phyloP scores from a whole-genome alignment of 352 stramenopile species.

The Phytophthora pisi region DNA sequence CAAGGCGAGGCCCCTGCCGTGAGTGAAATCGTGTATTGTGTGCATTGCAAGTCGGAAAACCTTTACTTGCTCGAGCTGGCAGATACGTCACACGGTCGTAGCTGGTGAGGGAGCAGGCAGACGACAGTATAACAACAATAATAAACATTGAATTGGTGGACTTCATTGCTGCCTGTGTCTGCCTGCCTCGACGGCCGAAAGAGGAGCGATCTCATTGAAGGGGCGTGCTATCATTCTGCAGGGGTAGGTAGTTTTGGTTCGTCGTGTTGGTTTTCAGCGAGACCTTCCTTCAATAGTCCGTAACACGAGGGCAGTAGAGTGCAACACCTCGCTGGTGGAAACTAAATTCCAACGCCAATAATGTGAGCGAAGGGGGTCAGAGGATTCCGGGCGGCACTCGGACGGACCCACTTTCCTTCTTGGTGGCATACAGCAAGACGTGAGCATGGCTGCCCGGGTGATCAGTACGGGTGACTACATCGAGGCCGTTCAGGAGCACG shows the following conservation, averaged over 20 bases:
- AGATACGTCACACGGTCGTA: slow-evolving; percentile 4
- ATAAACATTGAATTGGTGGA: neutral
- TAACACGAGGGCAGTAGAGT: neutral
- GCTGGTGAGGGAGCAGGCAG: slow-evolving; percentile 4
- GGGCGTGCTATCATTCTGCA: neutral
- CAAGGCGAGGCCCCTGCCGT: too few species aligned
- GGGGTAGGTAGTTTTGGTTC: neutral
- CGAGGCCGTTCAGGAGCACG: neutral
- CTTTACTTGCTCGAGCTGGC: neutral
- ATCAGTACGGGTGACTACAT: neutral
- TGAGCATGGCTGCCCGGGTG: neutral
- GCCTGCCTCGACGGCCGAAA: neutral
- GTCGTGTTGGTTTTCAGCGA: neutral
- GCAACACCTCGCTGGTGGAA: neutral
- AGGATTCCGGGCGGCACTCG: neutral
- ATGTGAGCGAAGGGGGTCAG: neutral
- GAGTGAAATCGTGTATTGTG: neutral
- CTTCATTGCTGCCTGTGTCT: neutral
- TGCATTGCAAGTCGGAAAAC: neutral
- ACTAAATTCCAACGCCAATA: slow-evolving; percentile 1
- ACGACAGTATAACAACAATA: slow-evolving; percentile 1
- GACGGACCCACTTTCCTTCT: neutral
- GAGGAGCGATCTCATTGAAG: neutral
- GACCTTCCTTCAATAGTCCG: neutral
- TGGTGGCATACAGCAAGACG: neutral